Evolutionary conservation across 1,284 basidiomycete species (phyloP), one percentile per base, ranked within the genome.

Genomic region (Rhodotorula sp.): DNA sequence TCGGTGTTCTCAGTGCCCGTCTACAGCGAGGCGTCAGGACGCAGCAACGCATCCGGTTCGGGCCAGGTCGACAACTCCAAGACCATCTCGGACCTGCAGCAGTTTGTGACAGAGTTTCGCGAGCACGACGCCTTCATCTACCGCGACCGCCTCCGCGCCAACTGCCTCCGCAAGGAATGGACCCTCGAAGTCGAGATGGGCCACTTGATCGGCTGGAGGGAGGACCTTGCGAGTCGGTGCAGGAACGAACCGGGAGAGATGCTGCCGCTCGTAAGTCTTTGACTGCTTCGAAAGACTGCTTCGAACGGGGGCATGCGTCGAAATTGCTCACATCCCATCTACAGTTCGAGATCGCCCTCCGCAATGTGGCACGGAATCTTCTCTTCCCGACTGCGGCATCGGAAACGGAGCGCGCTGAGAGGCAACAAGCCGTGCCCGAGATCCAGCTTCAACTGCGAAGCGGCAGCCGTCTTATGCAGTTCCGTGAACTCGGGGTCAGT

Each of bases 121-220:
- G 65, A 67, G 45, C 63, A 42, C 44, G 71, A 77, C 56, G 64
- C 44, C 24, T 69, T 56, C 49, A 53, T 70, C 44, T 75, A 69
- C 75, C 94, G 93, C 78, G 95, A 99, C 79, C 90, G 91, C 72
- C 84, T 99, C 56, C 87, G 95, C 29, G 91, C 89, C 59, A 96
- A 95, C 78, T 82, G 98, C 51, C 85, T 99, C 22, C 82, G 96
- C 70, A 95, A 94, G 80, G 91, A 95, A 75, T 89, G 95, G 78
- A 86, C 93, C 26, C 86, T 99, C 30, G 95, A 99, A 78, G 89
- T 99, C 29, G 92, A 96, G 80, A 85, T 99, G 74, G 87, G 89
- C 60, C 93, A 99, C 82, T 82, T 99, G 58, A 87, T 89, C 73
- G 84, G 95, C 30, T 99, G 90, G 85, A 94, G 95, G 78, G 93